Percentiles rank a stretch among this genome's conserved stretches.
phyloP scores from a whole-genome alignment of 2,329 filamentous ascomycete genomes.

The Talaromyces sp. region DNA sequence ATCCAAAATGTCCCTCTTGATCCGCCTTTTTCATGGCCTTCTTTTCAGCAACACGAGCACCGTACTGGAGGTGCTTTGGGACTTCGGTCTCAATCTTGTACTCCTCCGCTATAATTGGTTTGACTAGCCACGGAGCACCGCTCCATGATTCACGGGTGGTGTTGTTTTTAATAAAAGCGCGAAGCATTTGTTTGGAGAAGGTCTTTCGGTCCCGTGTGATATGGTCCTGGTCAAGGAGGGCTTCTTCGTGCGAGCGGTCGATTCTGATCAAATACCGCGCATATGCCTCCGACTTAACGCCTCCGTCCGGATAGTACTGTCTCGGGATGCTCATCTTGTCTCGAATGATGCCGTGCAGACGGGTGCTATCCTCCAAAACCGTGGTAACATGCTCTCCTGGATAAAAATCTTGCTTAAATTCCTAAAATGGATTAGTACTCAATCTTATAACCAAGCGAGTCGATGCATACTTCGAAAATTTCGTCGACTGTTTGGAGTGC shows the following conservation, averaged over 20 bases:
- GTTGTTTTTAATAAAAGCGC: constrained; percentile 91
- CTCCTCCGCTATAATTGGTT: constrained; percentile 73
- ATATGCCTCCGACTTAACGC: constrained; percentile 62
- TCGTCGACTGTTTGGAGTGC: constrained; percentile 43
- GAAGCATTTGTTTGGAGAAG: constrained; percentile 90
- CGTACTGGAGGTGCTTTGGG: constrained; percentile 75
- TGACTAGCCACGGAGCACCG: constrained; percentile 95
- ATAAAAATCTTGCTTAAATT: constrained; percentile 87
- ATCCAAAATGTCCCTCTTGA: constrained; percentile 50
- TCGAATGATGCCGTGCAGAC: constrained; percentile 69
- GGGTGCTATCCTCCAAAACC: constrained; percentile 63
- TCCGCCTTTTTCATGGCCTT: constrained; percentile 64
- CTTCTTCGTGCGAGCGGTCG: constrained; percentile 65
- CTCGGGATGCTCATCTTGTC: constrained; percentile 77
- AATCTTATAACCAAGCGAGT: not conserved
- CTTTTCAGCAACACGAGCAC: constrained; percentile 71
- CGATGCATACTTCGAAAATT: constrained; percentile 44
- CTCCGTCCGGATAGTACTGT: constrained; percentile 61
- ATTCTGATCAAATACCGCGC: constrained; percentile 78
- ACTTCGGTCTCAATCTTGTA: constrained; percentile 87
- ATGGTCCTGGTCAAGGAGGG: constrained; percentile 73
- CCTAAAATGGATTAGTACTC: constrained; percentile 32
- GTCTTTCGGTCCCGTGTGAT: constrained; percentile 82
- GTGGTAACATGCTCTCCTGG: constrained; percentile 81
- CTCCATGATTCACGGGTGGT: constrained; percentile 90